Evolutionary conservation across 106 monocot species (phyloP), one percentile per base, ranked within the genome.

Genomic region (Dioscorea alata): DNA sequence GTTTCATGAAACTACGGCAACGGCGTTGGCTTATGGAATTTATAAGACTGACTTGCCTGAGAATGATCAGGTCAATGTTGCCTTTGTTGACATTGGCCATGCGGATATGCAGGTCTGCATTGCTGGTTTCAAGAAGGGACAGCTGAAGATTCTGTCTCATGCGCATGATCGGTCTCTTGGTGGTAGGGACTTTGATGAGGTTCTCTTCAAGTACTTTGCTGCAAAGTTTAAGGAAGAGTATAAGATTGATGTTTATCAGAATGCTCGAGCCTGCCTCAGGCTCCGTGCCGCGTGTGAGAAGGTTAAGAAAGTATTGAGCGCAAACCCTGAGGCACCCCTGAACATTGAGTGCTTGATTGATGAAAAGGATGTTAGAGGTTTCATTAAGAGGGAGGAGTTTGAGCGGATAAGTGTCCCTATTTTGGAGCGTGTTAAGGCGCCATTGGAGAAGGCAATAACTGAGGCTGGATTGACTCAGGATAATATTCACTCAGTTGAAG

Each of bases 151-250:
- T 28, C 58, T 87, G 51, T 71, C 79, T 3, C 94, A 90, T 59
- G 57, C 90, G 4, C 83, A 54, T 48, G 94, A 94, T 64, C 48
- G 49, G 28, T 85, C 84, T 4, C 83, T 94, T 60, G 94, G 94
- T 21, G 94, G 94, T 32, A 72, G 94, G n/a, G 94, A 94, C 62
- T 94, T 94, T 69, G 90, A 94, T 73, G 87, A 90, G 62, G 87
- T 71, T 6, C 63, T 94, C 15, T 90, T 90, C 52, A 77, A 76
- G 23, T 73, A 94, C 59, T 94, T 94, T 70, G 85, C 86, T n/a
- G 82, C 60, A 0, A 90, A 90, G 64, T 90, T 94, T 50, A 85
- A 88, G 69, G 78, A 69, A 0, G 81, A 94, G 65, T 88, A 88
- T 59, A 84, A 85, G 69, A 85, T 94, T 54, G 81, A 94, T 66